phyloP scores from a whole-genome alignment of 2,329 filamentous ascomycete species.

The Chaetomiaceae sp. region DNA sequence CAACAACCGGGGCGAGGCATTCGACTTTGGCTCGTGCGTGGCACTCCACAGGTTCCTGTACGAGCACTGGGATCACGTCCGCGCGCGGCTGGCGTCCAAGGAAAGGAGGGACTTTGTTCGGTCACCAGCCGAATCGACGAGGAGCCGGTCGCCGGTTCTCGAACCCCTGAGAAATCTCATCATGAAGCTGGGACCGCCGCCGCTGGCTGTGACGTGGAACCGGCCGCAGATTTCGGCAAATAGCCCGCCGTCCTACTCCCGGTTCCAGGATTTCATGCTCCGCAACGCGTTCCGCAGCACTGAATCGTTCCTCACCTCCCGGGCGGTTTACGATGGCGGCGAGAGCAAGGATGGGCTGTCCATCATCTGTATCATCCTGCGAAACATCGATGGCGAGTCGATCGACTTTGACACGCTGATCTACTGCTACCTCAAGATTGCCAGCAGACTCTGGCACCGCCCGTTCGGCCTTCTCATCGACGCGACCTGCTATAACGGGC shows the following conservation, averaged over 20 bases:
- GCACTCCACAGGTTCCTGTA: slow-evolving; percentile 65
- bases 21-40: slow-evolving; percentile 68
- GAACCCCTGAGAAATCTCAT: slow-evolving; percentile 59
- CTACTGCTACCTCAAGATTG: slow-evolving; percentile 67
- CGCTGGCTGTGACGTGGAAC: slow-evolving; percentile 65
- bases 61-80: slow-evolving; percentile 66
- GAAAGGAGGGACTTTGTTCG: slow-evolving; percentile 54
- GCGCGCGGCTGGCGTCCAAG: slow-evolving; percentile 57
- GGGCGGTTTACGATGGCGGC: slow-evolving; percentile 65
- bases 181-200: slow-evolving; percentile 61
- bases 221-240: slow-evolving; percentile 61
- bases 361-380: slow-evolving; percentile 64
- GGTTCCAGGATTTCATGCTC: slow-evolving; percentile 70
- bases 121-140: slow-evolving; percentile 48
- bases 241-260: slow-evolving; percentile 58
- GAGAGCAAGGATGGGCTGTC: slow-evolving; percentile 66
- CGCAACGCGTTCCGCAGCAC: slow-evolving; percentile 61
- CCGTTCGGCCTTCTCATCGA: slow-evolving; percentile 65
- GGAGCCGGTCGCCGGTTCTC: slow-evolving; percentile 51
- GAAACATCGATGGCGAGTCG: slow-evolving; percentile 61
- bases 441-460: slow-evolving; percentile 64
- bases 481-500: slow-evolving; percentile 65
- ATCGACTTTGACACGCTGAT: slow-evolving; percentile 62
- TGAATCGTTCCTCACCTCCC: slow-evolving; percentile 59
- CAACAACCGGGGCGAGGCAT: slow-evolving; percentile 43